Base-by-base conservation (phyloP, 495 filamentous ascomycete species). In the Penicillium nucicola region DNA sequence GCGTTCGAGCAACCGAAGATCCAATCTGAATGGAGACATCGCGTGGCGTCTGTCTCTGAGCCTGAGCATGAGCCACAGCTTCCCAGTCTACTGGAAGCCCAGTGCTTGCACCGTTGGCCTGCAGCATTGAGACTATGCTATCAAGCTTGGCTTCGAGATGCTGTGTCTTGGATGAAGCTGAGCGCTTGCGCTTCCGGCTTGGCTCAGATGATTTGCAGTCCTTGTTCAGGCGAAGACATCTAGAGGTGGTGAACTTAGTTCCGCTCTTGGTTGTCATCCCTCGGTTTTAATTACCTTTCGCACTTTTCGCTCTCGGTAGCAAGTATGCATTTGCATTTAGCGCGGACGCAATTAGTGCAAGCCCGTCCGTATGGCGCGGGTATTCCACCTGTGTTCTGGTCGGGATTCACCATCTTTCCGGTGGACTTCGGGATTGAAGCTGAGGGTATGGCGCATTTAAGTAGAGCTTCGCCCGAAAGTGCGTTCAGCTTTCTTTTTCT, bases 301-400 rank as follows among this genome's bases (percentile, higher is more conserved):
- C 80, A 83, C 33, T 55, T 58, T 19, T 58, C 45, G 5, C 69
- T 70, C 11, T 44, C 58, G 4, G 51, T 28, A 12, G 66, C 60
- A 32, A 70, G 61, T 32, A 81, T 72, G 52, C 80, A 83, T 53
- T 77, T 77, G 56, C 78, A 80, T 56, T 83, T 84, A 20, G 79
- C 74, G 11, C 70, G 72, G 15, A 72, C 74, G 54, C 81, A 84
- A 46, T 78, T 80, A 41, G 69, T 64, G 53, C 81, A 84, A 9
- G 81, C 78, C 22, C 76, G 68, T 14, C 79, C 79, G 50, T 68
- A 68, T 0, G 63, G 63, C 25, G 65, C 65, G 43, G 63, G 60
- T 23, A 53, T 56, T 32, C 59, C 60, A 50, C 51, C 39, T 30
- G 39, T 45, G 33, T 45, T 17, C 40, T 49, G 45, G 20, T 33